phyloP scores from a whole-genome alignment of 345 rosid species.

The Arabidopsis suecica region DNA sequence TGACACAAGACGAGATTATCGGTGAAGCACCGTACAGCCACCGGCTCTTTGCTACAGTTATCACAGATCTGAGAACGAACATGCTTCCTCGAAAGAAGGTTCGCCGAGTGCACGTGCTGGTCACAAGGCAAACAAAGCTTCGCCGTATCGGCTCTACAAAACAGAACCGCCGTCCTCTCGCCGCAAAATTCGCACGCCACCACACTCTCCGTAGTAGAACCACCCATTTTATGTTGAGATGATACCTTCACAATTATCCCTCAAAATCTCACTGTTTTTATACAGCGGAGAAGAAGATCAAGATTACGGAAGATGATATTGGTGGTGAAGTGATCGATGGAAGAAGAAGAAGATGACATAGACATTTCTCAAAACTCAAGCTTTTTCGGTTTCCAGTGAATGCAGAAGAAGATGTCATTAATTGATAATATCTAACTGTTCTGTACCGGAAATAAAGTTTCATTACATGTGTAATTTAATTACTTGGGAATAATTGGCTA shows the following conservation, averaged over 20 bases:
- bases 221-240: not conserved
- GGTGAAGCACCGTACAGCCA: constrained; percentile 61
- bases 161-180: constrained; percentile 68
- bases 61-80: constrained; percentile 96
- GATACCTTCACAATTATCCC: not conserved
- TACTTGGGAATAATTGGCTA: not conserved
- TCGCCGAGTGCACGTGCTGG: constrained; percentile 93
- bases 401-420: not conserved
- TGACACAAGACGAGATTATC: constrained; percentile 70
- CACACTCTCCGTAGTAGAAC: constrained; percentile 11
- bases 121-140: constrained; percentile 90
- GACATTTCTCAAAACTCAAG: not conserved
- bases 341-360: not conserved
- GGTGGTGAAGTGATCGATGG: not conserved
- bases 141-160: constrained; percentile 88
- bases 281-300: not conserved
- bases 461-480: not conserved
- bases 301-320: not conserved
- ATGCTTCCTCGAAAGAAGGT: constrained; percentile 75
- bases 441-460: not conserved
- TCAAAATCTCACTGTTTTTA: not conserved
- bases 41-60: constrained; percentile 67
- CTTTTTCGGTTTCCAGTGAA: constrained; percentile 6
- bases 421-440: not conserved
- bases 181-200: constrained; percentile 77